Evolutionary conservation across 1,139 yeast genomes (phyloP), one percentile per base, ranked within the genome.

Genomic region (Yamadazyma triangularis): DNA sequence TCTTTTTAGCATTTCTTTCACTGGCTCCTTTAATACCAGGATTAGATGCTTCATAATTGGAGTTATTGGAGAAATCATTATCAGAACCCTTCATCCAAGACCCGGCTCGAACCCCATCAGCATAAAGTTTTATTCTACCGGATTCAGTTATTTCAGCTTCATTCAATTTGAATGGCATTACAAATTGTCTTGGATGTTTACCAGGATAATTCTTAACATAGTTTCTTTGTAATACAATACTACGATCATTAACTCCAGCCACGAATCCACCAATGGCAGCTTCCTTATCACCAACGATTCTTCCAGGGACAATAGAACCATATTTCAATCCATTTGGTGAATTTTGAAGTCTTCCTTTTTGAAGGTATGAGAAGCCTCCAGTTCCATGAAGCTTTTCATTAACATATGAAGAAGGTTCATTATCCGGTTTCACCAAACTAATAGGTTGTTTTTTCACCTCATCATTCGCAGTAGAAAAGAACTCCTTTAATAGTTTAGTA

Each of bases 201-300:
- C 71, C 72, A 15, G 73, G 69, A 30, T 51, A 56, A 40, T 61
- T 64, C 38, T 53, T 60, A 31, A 67, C 51, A 45, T 56, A 68
- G 47, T 67, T 67, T 34, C 53, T 50, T 42, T 65, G 73, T 42
- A 66, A 63, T 7, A 18, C 20, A 24, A 58, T 47, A 18, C 63
- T 54, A 35, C 67, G 56, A 33, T 65, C 72, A 39, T 56, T 58
- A 4, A 51, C 62, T 43, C 51, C 49, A 9, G 70, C 78, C 26
- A 80, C 67, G 43, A 84, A 82, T n/a, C 95, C 95, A 48, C 84
- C 93, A 42, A 82, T 66, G 7, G 86, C 89, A 18, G 79, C 80
- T 31, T 67, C 70, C 36, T 71, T 64, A 28, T 62, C 58, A 30
- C 64, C 70, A 24, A 82, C 62, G 27, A 75, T 60, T 63, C 96